Evolutionary conservation across 2,329 filamentous ascomycete genomes (phyloP).

Genomic region (Pseudopyrenochaeta lycopersici): DNA sequence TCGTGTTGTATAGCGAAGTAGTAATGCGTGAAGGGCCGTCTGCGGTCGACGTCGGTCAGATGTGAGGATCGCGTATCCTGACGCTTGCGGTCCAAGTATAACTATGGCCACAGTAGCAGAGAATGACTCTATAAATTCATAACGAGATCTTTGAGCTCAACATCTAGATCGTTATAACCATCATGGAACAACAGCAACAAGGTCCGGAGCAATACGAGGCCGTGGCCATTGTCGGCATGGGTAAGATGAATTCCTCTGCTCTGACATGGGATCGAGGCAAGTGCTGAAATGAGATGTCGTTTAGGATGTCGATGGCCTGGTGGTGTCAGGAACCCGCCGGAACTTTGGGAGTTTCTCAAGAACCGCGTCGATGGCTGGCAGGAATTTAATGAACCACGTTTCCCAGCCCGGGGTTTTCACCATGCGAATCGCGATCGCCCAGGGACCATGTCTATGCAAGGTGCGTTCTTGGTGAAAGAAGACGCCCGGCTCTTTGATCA

Average conservation of each 20-base stretch:
- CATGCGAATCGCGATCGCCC: constrained; percentile 30
- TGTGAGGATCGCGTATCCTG: no score
- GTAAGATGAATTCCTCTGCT: background rate
- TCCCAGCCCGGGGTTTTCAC: constrained; percentile 48
- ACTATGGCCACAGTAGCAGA: no score
- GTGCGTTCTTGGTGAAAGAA: constrained; percentile 40
- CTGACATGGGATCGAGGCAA: background rate
- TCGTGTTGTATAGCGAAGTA: no score
- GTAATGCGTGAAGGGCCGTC: no score
- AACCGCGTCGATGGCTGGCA: constrained; percentile 37
- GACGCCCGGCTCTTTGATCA: constrained; percentile 50
- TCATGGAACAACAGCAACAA: no score
- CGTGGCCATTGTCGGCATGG: constrained; percentile 39
- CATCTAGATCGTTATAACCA: no score
- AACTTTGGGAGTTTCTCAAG: constrained; percentile 41
- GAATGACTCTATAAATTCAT: no score
- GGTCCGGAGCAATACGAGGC: constrained; percentile 26
- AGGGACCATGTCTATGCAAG: constrained; percentile 30
- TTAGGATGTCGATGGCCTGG: constrained; percentile 35
- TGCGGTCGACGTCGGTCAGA: no score
- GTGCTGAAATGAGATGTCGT: background rate
- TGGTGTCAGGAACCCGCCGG: constrained; percentile 10
- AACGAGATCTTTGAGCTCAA: no score
- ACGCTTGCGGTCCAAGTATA: no score
- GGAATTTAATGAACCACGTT: constrained; percentile 31